Evolutionary conservation across 176 grass and related monocot species (phyloP).

Genomic region (Bothriochloa decipiens): DNA sequence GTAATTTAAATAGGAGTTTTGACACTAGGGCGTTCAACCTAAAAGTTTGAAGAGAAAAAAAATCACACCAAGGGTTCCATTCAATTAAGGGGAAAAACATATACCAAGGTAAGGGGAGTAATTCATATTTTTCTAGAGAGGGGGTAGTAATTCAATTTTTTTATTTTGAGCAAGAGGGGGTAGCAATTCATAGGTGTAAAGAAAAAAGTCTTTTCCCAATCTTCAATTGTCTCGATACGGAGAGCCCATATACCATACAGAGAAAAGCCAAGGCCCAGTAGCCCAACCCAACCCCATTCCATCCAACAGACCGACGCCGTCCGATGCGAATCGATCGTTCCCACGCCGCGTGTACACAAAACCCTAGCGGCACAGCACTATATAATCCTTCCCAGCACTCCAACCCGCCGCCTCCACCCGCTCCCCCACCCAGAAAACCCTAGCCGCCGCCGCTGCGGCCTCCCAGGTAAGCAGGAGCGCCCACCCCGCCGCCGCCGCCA

Average conservation of each 20-base stretch:
- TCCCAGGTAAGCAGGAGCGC: constrained; percentile 30
- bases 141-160: too few species aligned
- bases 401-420: neutral
- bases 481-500: constrained; percentile 24
- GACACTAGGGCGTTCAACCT: neutral
- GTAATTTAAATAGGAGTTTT: neutral
- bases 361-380: neutral
- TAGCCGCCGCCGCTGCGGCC: constrained; percentile 24
- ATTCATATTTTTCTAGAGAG: neutral
- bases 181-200: neutral
- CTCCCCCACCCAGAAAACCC: constrained; percentile 31
- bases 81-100: too few species aligned
- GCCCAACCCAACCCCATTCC: constrained; percentile 36
- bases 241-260: neutral
- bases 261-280: neutral
- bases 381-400: neutral
- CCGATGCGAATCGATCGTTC: constrained; percentile 28
- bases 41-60: neutral
- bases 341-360: neutral
- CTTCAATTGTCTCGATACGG: neutral
- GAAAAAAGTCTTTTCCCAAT: neutral
- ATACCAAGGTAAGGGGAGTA: neutral
- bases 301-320: neutral
- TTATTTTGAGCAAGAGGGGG: too few species aligned
- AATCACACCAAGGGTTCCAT: neutral